Conservation (phyloP, 768 basidiomycete species). For the Hericium coralloides region DNA sequence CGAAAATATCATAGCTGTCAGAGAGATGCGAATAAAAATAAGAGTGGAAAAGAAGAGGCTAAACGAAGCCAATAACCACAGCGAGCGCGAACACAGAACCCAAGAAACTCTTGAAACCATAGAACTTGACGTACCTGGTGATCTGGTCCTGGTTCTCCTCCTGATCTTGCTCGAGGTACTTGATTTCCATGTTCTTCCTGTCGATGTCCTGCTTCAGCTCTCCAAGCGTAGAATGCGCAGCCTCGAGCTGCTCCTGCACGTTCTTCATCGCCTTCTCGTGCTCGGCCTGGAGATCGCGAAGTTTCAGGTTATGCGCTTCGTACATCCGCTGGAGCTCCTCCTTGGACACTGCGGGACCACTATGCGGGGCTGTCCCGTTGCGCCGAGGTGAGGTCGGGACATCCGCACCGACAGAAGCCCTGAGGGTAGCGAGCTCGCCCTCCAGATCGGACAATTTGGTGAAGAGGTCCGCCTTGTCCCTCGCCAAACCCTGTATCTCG, state of each 20-base stretch:
- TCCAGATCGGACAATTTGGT: conserved; percentile 64
- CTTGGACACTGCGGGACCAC: conserved; percentile 47
- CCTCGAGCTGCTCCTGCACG: conserved; percentile 49
- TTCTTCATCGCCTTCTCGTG: conserved; percentile 50
- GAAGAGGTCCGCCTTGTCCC: conserved; percentile 55
- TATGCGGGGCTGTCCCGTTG: conserved; percentile 39
- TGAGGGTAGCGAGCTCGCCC: conserved; percentile 63
- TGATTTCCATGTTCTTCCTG: conserved; percentile 74
- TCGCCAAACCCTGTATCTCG: conserved; percentile 45
- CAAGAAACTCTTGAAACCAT: conserved; percentile 40
- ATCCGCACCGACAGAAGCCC: conserved; percentile 42
- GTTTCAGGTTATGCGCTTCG: conserved; percentile 77
- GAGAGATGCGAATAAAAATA: conserved; percentile 12
- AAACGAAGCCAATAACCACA: conserved; percentile 26
- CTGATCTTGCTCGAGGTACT: conserved; percentile 70
- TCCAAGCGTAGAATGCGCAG: conserved; percentile 35
- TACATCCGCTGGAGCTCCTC: conserved; percentile 74
- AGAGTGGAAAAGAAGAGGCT: conserved; percentile 15
- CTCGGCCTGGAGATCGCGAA: conserved; percentile 63
- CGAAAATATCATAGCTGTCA: not conserved
- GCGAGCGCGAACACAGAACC: conserved; percentile 14
- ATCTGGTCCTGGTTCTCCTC: conserved; percentile 71
- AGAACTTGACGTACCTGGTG: conserved; percentile 65
- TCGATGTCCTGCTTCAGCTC: conserved; percentile 53
- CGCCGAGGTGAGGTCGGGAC: conserved; percentile 40